A percentile compares a stretch with the other conserved stretches of the same genome.
Conservation (phyloP, 345 rosid genomes). For the Citrus medica region DNA sequence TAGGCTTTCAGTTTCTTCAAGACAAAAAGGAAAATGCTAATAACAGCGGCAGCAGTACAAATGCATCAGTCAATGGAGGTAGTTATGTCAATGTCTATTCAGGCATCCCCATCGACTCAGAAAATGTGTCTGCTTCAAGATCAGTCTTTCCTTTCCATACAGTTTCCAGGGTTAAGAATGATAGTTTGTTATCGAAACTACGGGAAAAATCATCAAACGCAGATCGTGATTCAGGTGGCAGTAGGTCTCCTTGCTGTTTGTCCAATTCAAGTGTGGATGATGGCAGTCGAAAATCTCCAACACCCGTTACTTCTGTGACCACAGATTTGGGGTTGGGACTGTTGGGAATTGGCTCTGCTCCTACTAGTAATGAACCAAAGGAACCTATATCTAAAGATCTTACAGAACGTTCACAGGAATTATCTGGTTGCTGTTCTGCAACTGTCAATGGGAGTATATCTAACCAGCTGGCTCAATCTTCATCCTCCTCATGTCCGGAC, state of each 20-base stretch:
- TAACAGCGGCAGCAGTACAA: slow-evolving; percentile 18
- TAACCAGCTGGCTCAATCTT: slow-evolving; percentile 30
- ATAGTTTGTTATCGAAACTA: slow-evolving; percentile 26
- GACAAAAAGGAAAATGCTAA: slow-evolving; percentile 26
- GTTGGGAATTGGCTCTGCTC: slow-evolving; percentile 36
- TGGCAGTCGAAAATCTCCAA: slow-evolving; percentile 39
- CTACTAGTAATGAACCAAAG: slow-evolving; percentile 27
- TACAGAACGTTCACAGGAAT: slow-evolving; percentile 13
- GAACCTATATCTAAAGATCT: slow-evolving; percentile 19
- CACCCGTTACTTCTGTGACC: slow-evolving; percentile 46
- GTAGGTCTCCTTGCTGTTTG: slow-evolving; percentile 32
- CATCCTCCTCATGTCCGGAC: slow-evolving; percentile 36
- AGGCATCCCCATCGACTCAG: slow-evolving; percentile 20
- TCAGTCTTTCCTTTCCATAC: slow-evolving; percentile 13
- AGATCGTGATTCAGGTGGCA: slow-evolving; percentile 22
- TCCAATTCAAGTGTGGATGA: slow-evolving; percentile 42
- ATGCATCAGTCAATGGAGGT: slow-evolving; percentile 14
- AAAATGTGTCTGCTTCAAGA: slow-evolving; percentile 18
- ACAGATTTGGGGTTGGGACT: slow-evolving; percentile 56
- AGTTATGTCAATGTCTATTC: slow-evolving; percentile 22
- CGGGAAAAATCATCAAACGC: slow-evolving; percentile 34
- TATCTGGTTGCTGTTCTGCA: slow-evolving; percentile 23
- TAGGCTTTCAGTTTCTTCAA: slow-evolving; percentile 31
- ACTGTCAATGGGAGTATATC: slow-evolving; percentile 16
- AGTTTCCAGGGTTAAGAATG: slow-evolving; percentile 21